These are phyloP conservation scores for Daldinia caldariorum DNA, from an alignment of 495 filamentous ascomycete species.

Conservation along the genomic window DNA sequence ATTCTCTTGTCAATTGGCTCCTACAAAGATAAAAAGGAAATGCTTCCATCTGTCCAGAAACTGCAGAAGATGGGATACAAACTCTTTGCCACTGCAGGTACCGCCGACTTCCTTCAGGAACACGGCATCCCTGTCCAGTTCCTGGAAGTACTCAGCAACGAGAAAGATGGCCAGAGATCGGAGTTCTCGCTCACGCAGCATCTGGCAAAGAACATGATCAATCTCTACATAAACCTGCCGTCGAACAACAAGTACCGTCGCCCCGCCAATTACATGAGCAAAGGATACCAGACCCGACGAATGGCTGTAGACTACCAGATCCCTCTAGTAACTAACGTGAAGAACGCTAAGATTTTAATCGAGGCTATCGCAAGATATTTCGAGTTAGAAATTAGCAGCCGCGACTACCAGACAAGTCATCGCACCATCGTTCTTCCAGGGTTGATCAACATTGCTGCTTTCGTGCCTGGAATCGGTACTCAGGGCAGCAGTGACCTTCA, in stretches of 20 bases:
- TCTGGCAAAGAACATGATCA: constrained; percentile 95
- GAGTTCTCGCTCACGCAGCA: constrained; percentile 97
- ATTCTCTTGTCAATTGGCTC: constrained; percentile 95
- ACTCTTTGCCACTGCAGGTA: constrained; percentile 94
- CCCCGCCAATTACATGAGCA: constrained; percentile 97
- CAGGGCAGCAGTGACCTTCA: constrained; percentile 75
- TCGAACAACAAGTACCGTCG: constrained; percentile 96
- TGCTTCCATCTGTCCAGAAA: constrained; percentile 91
- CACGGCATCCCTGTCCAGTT: constrained; percentile 90
- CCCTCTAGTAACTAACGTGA: constrained; percentile 96
- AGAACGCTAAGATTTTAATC: constrained; percentile 97
- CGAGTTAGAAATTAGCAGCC: constrained; percentile 78
- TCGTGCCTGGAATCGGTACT: constrained; percentile 76
- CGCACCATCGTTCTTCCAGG: constrained; percentile 79
- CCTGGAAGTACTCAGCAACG: constrained; percentile 79
- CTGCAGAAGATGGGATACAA: constrained; percentile 90
- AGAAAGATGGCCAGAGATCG: constrained; percentile 81
- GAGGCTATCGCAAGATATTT: constrained; percentile 92
- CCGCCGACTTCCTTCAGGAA: constrained; percentile 93
- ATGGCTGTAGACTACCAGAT: constrained; percentile 99
- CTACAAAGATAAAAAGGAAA: constrained; percentile 96
- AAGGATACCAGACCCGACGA: constrained; percentile 91
- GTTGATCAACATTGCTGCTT: constrained; percentile 81
- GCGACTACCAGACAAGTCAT: constrained; percentile 91
- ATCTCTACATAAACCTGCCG: constrained; percentile 97